Evolutionary conservation across 2,329 filamentous ascomycete species (phyloP), one percentile per base, ranked within the genome.

Genomic region (Rugonectria rugulosa): DNA sequence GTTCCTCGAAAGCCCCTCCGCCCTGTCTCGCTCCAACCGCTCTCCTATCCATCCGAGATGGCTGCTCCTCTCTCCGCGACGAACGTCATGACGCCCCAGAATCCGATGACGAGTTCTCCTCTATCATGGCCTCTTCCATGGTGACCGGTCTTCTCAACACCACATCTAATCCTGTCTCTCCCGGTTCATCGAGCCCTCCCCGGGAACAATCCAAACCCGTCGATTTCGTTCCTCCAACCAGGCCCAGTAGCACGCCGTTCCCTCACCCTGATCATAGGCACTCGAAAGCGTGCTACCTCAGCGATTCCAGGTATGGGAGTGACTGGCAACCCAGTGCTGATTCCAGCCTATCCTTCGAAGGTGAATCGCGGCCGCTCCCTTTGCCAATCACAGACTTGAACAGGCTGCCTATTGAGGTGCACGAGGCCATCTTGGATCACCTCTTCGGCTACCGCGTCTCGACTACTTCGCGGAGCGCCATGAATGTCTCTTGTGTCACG

Each of bases 391-490:
- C 58, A 6, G 76, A 78, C 47, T 72, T 85, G 43, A 74, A 78
- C 38, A 72, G 84, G 59, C 75, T 91, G 2, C 88, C 89, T 2
- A 80, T 83, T 51, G 88, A 91, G 70, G 88, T 92, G 11, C 88
- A 90, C 68, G 88, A 90, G 65, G 84, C 83, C 51, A 87, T 91
- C 49, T 76, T 91, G 12, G 88, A 91, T 68, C 83, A 89, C 62
- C 74, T 91, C 2, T 90, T 91, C 64, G 88, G 88, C 4, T 86
- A 88, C 56, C 82, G 86, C 41, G 82, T 86, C 34, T 87, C 88
- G 1, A 78, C 86, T 5, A 79, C 83, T 15, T 82, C 82, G 36
- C 80, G 81, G 56, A 83, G 81, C 65, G 79, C 81, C 44, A 77
- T 83, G 41, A 77, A 80, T 56, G 79, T 84, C 52, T 78, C 79